Evolutionary conservation across 495 filamentous ascomycete genomes (phyloP).

Genomic region (Podospora pseudoanserina): DNA sequence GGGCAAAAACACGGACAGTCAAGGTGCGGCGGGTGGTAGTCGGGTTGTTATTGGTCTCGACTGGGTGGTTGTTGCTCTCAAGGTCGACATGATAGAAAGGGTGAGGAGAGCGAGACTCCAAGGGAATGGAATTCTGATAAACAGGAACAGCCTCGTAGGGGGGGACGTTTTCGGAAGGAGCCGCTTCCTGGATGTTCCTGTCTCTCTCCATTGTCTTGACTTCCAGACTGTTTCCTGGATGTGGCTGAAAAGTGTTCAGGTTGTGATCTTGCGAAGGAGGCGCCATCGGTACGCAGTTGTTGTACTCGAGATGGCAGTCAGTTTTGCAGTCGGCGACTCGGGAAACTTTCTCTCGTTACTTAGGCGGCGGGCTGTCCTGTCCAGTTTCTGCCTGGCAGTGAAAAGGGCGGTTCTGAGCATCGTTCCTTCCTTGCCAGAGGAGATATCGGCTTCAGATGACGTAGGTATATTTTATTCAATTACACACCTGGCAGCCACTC

Average conservation of each 20-base stretch:
- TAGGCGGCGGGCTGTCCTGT: background rate
- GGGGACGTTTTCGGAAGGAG: too few species aligned
- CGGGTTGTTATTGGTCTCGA: background rate
- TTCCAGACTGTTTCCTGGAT: too few species aligned
- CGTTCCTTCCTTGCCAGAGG: background rate
- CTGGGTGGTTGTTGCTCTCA: background rate
- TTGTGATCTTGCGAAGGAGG: too few species aligned
- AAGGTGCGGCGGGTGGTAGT: background rate
- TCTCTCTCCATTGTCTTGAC: too few species aligned
- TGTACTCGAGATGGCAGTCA: too few species aligned
- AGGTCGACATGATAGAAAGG: background rate
- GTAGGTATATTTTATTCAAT: background rate
- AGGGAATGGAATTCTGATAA: background rate
- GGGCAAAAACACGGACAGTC: background rate
- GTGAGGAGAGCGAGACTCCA: background rate
- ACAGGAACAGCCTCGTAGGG: background rate
- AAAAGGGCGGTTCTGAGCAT: background rate
- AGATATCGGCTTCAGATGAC: background rate
- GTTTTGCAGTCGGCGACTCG: too few species aligned
- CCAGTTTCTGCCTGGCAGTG: background rate
- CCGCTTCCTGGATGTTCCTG: too few species aligned
- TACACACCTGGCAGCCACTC: background rate
- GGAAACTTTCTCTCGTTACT: too few species aligned
- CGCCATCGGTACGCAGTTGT: too few species aligned
- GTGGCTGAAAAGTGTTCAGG: too few species aligned